Evolutionary conservation across 164 flowering plant species (phyloP).

Genomic region (Annona cherimola): DNA sequence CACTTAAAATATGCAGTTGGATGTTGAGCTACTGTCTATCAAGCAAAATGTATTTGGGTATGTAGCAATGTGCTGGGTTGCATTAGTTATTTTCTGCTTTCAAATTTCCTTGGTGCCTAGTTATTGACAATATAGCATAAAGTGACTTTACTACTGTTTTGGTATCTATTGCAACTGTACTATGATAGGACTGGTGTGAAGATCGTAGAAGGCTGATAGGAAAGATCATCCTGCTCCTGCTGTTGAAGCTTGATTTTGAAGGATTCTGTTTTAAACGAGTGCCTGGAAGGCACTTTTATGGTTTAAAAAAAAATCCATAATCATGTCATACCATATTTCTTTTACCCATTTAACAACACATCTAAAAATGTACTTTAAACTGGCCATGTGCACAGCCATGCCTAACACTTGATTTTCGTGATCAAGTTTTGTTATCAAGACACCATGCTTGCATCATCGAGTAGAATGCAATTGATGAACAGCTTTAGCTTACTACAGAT

Average conservation of each 20-base stretch:
- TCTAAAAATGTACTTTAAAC: not conserved
- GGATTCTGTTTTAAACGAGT: not conserved
- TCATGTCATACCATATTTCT: not conserved
- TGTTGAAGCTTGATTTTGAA: not conserved
- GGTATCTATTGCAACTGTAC: slow-evolving; percentile 4
- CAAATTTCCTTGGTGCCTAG: not conserved
- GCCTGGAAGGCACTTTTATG: not conserved
- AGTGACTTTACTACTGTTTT: not conserved
- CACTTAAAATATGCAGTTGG: slow-evolving; percentile 46
- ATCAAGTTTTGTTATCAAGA: not conserved
- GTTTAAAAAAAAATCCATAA: not conserved
- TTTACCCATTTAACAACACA: not conserved
- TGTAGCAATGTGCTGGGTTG: slow-evolving; percentile 6
- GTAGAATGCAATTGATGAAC: too few species aligned
- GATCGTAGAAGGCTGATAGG: slow-evolving; percentile 49
- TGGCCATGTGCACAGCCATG: not conserved
- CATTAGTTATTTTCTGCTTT: not conserved
- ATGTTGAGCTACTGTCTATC: slow-evolving; percentile 71
- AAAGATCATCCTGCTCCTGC: not conserved
- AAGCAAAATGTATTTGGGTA: slow-evolving; percentile 89
- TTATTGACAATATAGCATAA: not conserved
- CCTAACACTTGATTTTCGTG: not conserved
- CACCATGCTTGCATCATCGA: too few species aligned
- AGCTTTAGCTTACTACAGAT: too few species aligned
- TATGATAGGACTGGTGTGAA: slow-evolving; percentile 52